Percentiles rank a stretch among this genome's conserved stretches.
phyloP scores from a whole-genome alignment of 345 rosid species.

The Salix caprea region DNA sequence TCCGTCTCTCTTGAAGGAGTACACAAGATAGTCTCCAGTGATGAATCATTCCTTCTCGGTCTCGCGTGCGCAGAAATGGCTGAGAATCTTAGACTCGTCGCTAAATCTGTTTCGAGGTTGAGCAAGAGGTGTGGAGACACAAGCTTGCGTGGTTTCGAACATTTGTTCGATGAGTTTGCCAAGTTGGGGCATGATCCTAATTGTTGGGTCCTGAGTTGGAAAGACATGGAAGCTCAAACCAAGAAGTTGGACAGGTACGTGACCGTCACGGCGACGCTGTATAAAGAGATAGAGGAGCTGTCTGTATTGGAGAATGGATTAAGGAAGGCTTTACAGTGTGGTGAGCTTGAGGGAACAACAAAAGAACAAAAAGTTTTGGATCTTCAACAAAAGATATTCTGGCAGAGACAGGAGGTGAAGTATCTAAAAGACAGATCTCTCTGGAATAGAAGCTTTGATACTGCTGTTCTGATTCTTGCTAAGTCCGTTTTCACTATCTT shows the following conservation, averaged over 20 bases:
- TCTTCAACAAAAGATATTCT: constrained; percentile 58
- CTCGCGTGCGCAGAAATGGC: constrained; percentile 79
- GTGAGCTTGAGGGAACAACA: constrained; percentile 19
- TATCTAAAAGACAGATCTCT: constrained; percentile 71
- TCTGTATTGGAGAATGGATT: constrained; percentile 45
- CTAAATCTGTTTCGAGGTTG: constrained; percentile 57
- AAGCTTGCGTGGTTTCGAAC: constrained; percentile 46
- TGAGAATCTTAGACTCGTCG: constrained; percentile 51
- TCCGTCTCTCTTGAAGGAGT: constrained; percentile 71
- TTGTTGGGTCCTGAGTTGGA: constrained; percentile 53
- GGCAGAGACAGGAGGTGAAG: constrained; percentile 79
- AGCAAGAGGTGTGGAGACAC: constrained; percentile 49
- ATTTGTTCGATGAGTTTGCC: constrained; percentile 55
- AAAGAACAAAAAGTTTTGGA: constrained; percentile 55
- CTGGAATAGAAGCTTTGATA: constrained; percentile 81
- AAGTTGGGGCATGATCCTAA: constrained; percentile 57
- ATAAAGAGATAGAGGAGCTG: constrained; percentile 83
- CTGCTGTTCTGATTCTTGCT: constrained; percentile 48
- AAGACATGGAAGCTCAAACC: constrained; percentile 61
- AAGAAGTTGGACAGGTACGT: constrained; percentile 79
- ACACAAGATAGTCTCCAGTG: constrained; percentile 70
- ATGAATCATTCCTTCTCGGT: constrained; percentile 73
- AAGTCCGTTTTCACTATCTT: constrained; percentile 65
- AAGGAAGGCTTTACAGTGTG: constrained; percentile 40
- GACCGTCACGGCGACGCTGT: constrained; percentile 56